Evolutionary conservation across 2,329 filamentous ascomycete species (phyloP).

Genomic region (Bipolaris zeicola): DNA sequence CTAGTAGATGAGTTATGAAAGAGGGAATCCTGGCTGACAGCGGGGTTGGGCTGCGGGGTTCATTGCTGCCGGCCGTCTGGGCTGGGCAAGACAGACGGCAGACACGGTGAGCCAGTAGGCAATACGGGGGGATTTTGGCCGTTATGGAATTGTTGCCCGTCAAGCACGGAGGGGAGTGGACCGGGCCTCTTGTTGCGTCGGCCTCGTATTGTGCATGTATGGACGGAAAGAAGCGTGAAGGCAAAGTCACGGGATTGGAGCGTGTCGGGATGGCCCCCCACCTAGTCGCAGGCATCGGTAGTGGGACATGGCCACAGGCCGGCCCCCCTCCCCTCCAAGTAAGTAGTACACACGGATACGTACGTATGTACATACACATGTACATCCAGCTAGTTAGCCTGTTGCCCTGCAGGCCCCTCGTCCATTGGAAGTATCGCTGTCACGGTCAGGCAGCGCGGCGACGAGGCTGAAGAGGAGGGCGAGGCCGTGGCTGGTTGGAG

Average conservation of each 20-base stretch:
- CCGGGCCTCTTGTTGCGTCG: neutral
- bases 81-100: neutral
- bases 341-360: neutral
- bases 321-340: constrained; percentile 7
- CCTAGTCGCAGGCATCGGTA: constrained; percentile 4
- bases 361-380: neutral
- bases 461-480: constrained; percentile 35
- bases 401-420: constrained; percentile 12
- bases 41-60: constrained; percentile 2
- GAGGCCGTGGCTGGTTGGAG: constrained; percentile 29
- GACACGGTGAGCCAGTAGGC: constrained; percentile 17
- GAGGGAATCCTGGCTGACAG: neutral
- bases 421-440: neutral
- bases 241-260: constrained; percentile 11
- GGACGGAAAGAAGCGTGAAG: constrained; percentile 8
- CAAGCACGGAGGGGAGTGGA: neutral
- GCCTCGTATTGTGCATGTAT: constrained; percentile 3
- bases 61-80: no score
- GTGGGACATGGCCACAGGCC: constrained; percentile 4
- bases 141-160: neutral
- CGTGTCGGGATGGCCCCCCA: constrained; percentile 8
- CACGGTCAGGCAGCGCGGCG: constrained; percentile 22
- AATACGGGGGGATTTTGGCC: constrained; percentile 10
- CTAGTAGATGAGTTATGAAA: neutral
- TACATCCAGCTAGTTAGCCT: no score